Base-by-base conservation (phyloP, 176 grass and related monocot genomes). In the Otatea glauca region DNA sequence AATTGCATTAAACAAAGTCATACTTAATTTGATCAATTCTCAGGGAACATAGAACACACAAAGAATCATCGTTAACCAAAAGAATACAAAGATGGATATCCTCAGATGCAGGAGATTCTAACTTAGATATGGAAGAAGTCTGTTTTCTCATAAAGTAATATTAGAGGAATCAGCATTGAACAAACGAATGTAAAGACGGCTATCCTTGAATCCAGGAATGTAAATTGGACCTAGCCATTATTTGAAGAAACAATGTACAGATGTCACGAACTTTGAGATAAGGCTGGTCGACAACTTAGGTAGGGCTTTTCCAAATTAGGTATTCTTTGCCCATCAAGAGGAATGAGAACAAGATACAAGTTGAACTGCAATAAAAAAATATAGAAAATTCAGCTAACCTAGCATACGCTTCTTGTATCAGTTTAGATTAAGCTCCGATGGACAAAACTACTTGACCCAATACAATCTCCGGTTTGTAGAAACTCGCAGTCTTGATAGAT, bases 161-260 rank as follows among this genome's bases (percentile, higher is more conserved):
- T 25, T 34, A 25, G 5, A 68, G 8, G 2, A 17, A 11, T 56
- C 51, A 51, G 9, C 65, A 69, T 11, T 43, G 21, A 25, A 18
- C 44, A 63, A 5, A 8, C 6, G 1, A 14, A 63, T 32, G 41
- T 7, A 65, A 34, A 49, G 6, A 73, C 38, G 17, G 18, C 15
- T 70, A 21, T n/a, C n/a, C n/a, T n/a, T n/a, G 38, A 78, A 68
- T 76, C 50, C 27, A 58, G 74, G 72, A 13, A 38, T n/a, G 12
- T 10, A 38, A 14, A 0, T 11, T 55, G 21, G 1, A 45, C 34
- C 48, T 13, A 32, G 29, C 18, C 18, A 68, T 24, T 54, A 1
- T 51, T 72, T 65, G 7, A 56, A 18, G 68, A 65, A 62, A 24
- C 16, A 9, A 7, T 44, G 76, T 79, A 21, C 61, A 81, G 3